Percentiles rank a stretch among this genome's conserved stretches.
These are phyloP conservation scores for Pyrus bretschneideri DNA, from an alignment of 306 rosid genomes.

Conservation along the genomic window DNA sequence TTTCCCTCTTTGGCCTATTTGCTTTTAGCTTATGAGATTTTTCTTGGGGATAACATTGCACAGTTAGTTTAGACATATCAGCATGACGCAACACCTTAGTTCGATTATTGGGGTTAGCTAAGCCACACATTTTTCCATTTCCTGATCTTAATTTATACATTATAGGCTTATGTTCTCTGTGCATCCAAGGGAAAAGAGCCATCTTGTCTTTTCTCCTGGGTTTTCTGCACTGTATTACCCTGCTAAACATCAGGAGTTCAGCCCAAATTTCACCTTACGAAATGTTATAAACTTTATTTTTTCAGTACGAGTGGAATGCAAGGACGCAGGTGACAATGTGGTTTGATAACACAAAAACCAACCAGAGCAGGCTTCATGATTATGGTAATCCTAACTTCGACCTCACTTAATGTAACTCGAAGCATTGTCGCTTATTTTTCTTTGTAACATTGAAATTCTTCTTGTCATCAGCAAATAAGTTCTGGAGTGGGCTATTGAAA, in stretches of 20 bases:
- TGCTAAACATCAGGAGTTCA: not conserved
- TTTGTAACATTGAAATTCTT: not conserved
- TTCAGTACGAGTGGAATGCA: constrained; percentile 96
- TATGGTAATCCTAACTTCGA: constrained; percentile 48
- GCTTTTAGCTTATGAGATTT: constrained; percentile 4
- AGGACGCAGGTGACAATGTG: constrained; percentile 95
- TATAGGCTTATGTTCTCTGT: not conserved
- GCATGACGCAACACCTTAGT: not conserved
- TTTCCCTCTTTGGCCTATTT: not conserved
- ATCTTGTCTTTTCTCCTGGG: not conserved
- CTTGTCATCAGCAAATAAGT: constrained; percentile 58
- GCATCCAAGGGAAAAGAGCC: not conserved
- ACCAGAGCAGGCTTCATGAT: constrained; percentile 85
- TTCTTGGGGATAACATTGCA: not conserved
- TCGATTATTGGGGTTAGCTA: not conserved
- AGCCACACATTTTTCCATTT: not conserved
- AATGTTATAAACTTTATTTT: not conserved
- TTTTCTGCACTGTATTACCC: not conserved
- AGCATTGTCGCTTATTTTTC: constrained; percentile 1
- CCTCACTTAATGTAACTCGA: not conserved
- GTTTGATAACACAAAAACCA: constrained; percentile 63
- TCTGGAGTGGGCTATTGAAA: constrained; percentile 76
- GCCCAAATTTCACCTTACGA: not conserved
- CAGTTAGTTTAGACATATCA: not conserved
- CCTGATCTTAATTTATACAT: not conserved